These are phyloP conservation scores for Penicillium soppii DNA, from an alignment of 495 filamentous ascomycete genomes.

Conservation along the genomic window DNA sequence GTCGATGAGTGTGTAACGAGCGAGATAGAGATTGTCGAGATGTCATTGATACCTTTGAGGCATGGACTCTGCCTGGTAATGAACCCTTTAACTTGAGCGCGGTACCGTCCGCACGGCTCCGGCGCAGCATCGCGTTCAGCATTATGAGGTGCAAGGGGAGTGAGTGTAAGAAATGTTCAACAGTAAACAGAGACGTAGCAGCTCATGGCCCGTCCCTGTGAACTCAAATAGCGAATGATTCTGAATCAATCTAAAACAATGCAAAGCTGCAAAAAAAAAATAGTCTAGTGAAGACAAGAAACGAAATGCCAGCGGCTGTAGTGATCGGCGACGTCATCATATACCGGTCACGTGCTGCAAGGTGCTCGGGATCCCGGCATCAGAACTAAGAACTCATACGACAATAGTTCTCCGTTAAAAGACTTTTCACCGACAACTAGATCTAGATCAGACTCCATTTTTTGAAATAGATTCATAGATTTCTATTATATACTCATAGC, in stretches of 20 bases:
- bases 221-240: slow-evolving; percentile 5
- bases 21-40: slow-evolving; percentile 15
- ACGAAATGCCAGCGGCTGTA: background rate
- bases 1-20: slow-evolving; percentile 25
- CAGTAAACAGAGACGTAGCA: slow-evolving; percentile 12
- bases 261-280: slow-evolving; percentile 1
- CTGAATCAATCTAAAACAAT: background rate
- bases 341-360: slow-evolving; percentile 14
- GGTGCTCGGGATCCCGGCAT: slow-evolving; percentile 17
- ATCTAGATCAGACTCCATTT: background rate
- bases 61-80: slow-evolving; percentile 22
- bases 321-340: slow-evolving; percentile 20
- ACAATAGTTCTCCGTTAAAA: background rate
- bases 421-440: slow-evolving; percentile 8
- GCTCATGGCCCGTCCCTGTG: slow-evolving; percentile 10
- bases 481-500: slow-evolving; percentile 29
- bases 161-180: slow-evolving; percentile 15
- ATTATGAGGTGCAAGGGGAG: slow-evolving; percentile 19
- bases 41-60: slow-evolving; percentile 10
- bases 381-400: slow-evolving; percentile 2
- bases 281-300: background rate
- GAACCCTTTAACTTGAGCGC: slow-evolving; percentile 34
- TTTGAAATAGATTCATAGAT: background rate
- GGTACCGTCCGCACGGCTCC: slow-evolving; percentile 33
- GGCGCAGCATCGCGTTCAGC: slow-evolving; percentile 40